Evolutionary conservation across 352 stramenopile species (phyloP).

Genomic region (Phytopythium sindhum): DNA sequence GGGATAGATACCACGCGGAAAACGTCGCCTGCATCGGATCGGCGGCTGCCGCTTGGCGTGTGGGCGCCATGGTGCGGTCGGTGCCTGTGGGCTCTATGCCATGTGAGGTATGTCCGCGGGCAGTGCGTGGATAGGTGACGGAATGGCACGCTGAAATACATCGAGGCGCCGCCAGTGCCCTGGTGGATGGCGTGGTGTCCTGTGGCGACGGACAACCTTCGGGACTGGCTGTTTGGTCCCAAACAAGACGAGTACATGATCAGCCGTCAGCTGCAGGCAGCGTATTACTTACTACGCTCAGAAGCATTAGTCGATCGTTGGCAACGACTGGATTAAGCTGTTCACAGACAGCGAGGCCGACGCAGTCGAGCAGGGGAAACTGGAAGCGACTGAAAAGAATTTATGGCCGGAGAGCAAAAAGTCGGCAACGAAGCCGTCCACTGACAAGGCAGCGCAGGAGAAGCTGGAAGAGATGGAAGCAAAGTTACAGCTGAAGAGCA

Average conservation of each 20-base stretch:
- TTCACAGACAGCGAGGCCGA: neutral
- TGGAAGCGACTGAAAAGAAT: too few relatives aligned
- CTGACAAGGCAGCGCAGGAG: neutral
- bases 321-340: constrained; percentile 6
- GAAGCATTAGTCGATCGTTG: constrained; percentile 4
- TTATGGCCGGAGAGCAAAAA: too few relatives aligned
- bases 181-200: too few relatives aligned
- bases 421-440: too few relatives aligned
- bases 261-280: neutral
- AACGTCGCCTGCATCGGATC: neutral
- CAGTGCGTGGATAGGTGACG: too few relatives aligned
- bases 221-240: constrained; percentile 11
- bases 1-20: neutral
- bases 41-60: neutral
- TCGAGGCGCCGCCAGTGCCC: too few relatives aligned
- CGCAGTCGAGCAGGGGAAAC: too few relatives aligned
- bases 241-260: neutral
- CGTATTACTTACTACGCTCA: constrained; percentile 5
- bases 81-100: too few relatives aligned
- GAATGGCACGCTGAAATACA: too few relatives aligned
- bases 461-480: neutral
- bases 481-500: neutral
- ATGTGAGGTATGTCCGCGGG: too few relatives aligned
- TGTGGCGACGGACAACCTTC: neutral
- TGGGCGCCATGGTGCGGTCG: too few relatives aligned